Base-by-base conservation (phyloP, 208 protist species). In the Polymyxa betae region DNA sequence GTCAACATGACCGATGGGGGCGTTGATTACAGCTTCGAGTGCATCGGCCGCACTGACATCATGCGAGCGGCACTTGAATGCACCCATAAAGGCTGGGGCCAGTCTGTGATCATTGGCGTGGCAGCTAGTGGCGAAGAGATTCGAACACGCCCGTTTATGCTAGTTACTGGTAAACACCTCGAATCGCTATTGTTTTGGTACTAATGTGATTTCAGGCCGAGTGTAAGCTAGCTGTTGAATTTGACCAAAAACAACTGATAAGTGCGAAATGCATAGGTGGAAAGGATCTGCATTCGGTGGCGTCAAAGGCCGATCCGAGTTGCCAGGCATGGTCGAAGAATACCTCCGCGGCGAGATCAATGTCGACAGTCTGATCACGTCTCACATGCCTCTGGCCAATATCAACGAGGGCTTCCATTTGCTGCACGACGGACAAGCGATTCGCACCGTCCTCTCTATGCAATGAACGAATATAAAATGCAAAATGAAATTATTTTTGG, bases 11-110 rank as follows among this genome's bases (percentile, higher is more conserved):
- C 95, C 0, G 92, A 94, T 24, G 91, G 94, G 32, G 95, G 95
- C 40, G 49, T 96, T 0, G 96, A 97, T 93, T 97, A 97, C 93
- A 95, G 94, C 40, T 97, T 97, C 90, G 96, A 97, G 40, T 94
- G 93, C 92, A 94, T 95, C 46, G 96, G 96, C 64, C 68, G 52
- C 35, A 89, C 64, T 24, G 87, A 91, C 32, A 90, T 29, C 12
- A 90, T 93, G 93, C 91, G 91, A 0, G 87, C 89, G 29, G 93
- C 93, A 0, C 88, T 94, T 1, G 93, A 94, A 90, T 91, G 91
- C 41, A 93, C 90, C 45, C 96, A 97, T 89, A 95, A 95, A 91
- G 96, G 96, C 43, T 97, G 96, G 96, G 96, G 96, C 52, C 90
- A 93, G 10, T 95, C 92, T 12, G 89, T 49, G n/a, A 94, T 97